Evolutionary conservation across 495 filamentous ascomycete genomes (phyloP).

Genomic region (Lophiostoma macrostomum): DNA sequence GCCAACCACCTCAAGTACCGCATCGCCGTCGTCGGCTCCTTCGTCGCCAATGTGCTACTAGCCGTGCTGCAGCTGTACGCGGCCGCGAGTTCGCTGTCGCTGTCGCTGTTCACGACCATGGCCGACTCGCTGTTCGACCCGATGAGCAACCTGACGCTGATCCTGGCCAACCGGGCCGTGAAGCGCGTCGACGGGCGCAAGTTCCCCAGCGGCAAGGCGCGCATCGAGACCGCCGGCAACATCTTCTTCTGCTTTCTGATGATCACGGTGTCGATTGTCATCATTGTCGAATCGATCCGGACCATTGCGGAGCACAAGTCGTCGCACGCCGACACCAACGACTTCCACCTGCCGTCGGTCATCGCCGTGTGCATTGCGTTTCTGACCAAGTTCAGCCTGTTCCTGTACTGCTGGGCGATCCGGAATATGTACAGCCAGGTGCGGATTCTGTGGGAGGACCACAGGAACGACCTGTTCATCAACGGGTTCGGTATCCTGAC

Average conservation of each 20-base stretch:
- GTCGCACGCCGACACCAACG: constrained; percentile 35
- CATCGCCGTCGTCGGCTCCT: constrained; percentile 88
- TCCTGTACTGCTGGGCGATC: constrained; percentile 89
- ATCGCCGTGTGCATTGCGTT: constrained; percentile 87
- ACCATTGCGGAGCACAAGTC: constrained; percentile 54
- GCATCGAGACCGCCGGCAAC: constrained; percentile 94
- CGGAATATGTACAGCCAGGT: constrained; percentile 87
- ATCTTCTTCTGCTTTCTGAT: constrained; percentile 98
- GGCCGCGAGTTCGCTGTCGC: constrained; percentile 76
- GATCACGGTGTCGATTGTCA: constrained; percentile 82
- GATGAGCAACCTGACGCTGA: constrained; percentile 81
- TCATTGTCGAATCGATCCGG: constrained; percentile 79
- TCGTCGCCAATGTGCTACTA: constrained; percentile 77
- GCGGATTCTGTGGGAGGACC: constrained; percentile 73
- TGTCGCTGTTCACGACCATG: constrained; percentile 97
- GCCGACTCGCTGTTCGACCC: constrained; percentile 97
- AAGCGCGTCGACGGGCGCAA: constrained; percentile 81
- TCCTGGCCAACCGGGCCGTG: constrained; percentile 84
- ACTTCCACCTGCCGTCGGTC: constrained; percentile 80
- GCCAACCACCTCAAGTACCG: constrained; percentile 80
- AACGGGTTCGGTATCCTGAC: constrained; percentile 84
- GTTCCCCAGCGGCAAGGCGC: constrained; percentile 91
- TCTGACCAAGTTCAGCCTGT: constrained; percentile 74
- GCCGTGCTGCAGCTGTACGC: constrained; percentile 83
- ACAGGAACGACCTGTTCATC: constrained; percentile 48